Evolutionary conservation across 2,329 filamentous ascomycete genomes (phyloP).

Genomic region (Orbilia javanica): DNA sequence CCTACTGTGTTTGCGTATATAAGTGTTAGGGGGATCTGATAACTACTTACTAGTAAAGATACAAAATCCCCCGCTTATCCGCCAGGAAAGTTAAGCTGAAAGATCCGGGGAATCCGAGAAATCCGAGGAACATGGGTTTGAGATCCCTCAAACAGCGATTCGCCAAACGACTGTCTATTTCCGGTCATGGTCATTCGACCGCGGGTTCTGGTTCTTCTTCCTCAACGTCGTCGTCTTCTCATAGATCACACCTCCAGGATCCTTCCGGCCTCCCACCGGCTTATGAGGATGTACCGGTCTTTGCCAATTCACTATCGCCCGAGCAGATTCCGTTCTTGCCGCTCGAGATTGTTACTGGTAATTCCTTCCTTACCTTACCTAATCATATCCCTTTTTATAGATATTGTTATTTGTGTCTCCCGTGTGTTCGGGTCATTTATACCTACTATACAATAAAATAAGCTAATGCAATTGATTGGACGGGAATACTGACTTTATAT

Average conservation of each 20-base stretch:
- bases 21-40: too few species aligned
- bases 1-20: too few species aligned
- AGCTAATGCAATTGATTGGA: too few species aligned
- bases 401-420: too few species aligned
- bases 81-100: too few species aligned
- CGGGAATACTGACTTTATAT: too few species aligned
- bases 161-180: constrained; percentile 28
- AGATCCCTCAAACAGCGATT: constrained; percentile 37
- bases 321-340: constrained; percentile 41
- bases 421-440: too few species aligned
- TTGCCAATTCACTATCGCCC: constrained; percentile 21
- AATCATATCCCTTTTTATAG: background rate
- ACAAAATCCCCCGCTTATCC: background rate
- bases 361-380: background rate
- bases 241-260: too few species aligned
- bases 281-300: constrained; percentile 45
- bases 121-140: constrained; percentile 28
- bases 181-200: background rate
- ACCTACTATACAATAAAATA: too few species aligned
- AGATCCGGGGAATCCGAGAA: background rate
- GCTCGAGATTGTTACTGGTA: constrained; percentile 40
- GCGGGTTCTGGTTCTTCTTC: background rate
- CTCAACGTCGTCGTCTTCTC: background rate
- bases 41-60: too few species aligned
- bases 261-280: constrained; percentile 18